Base-by-base conservation (phyloP, 2,329 filamentous ascomycete species). In the Claviceps maximensis region DNA sequence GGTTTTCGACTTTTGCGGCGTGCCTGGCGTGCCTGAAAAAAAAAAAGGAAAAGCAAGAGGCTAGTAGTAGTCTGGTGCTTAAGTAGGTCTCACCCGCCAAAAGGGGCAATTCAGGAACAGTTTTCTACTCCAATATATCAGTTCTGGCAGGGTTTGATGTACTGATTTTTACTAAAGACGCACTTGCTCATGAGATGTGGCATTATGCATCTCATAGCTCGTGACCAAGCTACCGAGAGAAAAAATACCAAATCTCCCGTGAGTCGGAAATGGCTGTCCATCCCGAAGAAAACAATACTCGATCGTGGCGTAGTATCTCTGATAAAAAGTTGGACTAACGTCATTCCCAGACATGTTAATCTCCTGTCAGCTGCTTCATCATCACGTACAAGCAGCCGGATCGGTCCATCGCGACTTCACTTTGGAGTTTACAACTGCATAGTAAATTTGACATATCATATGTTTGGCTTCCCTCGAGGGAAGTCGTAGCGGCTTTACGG, bases 81-180 rank as follows among this genome's bases (percentile, higher is more conserved):
- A 46, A 51, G 57, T 55, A 55, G 49, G 58, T 60, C 58, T 60
- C 54, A 49, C 23, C 51, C 54, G 57, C 27, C 36, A 9, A 42
- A 51, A 56, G 54, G 51, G 52, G 50, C 40, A 41, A 25, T 36
- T 40, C 21, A 27, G 47, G 51, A 50, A 41, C 12, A 10, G 49
- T 49, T 12, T 40, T 38, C 33, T 41, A 12, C 29, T 49, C 33
- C n/a, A 33, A 15, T n/a, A 17, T 10, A n/a, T 27, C 23, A 31
- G 17, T 9, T 13, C 31, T 38, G 45, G 49, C 21, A 48, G 45
- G n/a, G 21, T 23, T 50, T n/a, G 23, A 15, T 5, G 31, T n/a
- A 12, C 4, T 31, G 17, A 10, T 31, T 31, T 10, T 31, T 19
- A 15, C 46, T 9, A 33, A 47, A 47, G 29, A 25, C n/a, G 33